Percentiles rank a stretch among this genome's conserved stretches.
phyloP scores from a whole-genome alignment of 148 eudicot genomes.

The Heliosperma pusillum region DNA sequence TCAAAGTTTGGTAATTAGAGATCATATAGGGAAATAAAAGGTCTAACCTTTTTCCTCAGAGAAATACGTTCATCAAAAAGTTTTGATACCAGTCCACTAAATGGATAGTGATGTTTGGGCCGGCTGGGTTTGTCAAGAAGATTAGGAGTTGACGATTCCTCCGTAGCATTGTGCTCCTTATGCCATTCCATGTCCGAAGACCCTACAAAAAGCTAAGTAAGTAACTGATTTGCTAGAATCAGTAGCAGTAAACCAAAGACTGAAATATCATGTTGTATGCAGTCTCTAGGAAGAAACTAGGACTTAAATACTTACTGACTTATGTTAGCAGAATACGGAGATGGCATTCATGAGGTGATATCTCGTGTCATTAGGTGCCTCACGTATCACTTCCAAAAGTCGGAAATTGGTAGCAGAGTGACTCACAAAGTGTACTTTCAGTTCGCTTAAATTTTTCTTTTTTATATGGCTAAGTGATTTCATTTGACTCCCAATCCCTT shows the following conservation, averaged over 20 bases:
- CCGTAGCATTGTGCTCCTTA: constrained; percentile 19
- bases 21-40: neutral
- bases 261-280: constrained; percentile 7
- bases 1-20: constrained; percentile 11
- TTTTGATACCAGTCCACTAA: constrained; percentile 35
- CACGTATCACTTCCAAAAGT: neutral
- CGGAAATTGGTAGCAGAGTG: neutral
- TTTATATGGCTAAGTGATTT: neutral
- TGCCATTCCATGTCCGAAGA: constrained; percentile 28
- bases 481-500: neutral
- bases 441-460: neutral
- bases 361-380: neutral
- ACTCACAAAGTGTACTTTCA: neutral
- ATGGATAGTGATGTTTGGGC: constrained; percentile 27
- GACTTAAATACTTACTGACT: no score
- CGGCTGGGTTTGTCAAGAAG: constrained; percentile 29
- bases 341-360: neutral
- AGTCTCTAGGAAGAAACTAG: neutral
- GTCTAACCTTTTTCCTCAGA: constrained; percentile 49
- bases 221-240: neutral
- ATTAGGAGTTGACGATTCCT: constrained; percentile 37
- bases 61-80: constrained; percentile 55
- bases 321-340: neutral
- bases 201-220: constrained; percentile 30
- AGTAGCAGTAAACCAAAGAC: neutral